Evolutionary conservation across 208 protist genomes (phyloP), one percentile per base, ranked within the genome.

Genomic region (Lotmaria passim): DNA sequence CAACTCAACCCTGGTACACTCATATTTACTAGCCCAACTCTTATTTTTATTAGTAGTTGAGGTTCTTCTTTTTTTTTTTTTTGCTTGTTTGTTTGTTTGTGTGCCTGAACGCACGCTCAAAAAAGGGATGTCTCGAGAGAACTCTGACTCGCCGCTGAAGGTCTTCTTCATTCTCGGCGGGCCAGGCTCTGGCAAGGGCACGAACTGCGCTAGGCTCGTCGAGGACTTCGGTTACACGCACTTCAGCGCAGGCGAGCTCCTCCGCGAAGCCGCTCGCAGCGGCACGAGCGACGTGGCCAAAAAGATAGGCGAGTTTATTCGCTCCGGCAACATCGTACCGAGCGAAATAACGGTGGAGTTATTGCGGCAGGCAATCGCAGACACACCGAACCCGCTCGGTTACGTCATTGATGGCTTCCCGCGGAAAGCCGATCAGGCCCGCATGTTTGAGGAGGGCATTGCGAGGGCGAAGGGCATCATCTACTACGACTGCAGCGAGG

Each of bases 361-460:
- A 26, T 68, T 97, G 17, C 30, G 59, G 6, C 47, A 93, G 33
- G 81, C 81, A n/a, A 92, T 97, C 52, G 66, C 31, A 7, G 73
- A 86, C 34, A 26, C 76, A n/a, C 76, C 81, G 12, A 94, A 85
- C 52, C 71, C 88, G 0, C 57, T 51, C 36, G 91, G 91, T n/a
- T 97, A 90, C 61, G 62, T 97, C 31, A 85, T 97, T 48, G 91
- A 97, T 70, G 92, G 94, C 36, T 97, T 96, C 62, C 94, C 94
- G 8, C 79, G 94, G 36, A 94, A 93, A 67, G 62, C 74, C 44
- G 91, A 94, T 53, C 94, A 97, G 78, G 86, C 85, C 3, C 57
- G 76, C 52, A 92, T 92, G 86, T 97, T 96, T 69, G 91, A 96
- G 75, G 81, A 90, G 0, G 75, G 68, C 23, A 87, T 96, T 39